Evolutionary conservation across 352 stramenopile genomes (phyloP).

Genomic region (Pythium chondricola): DNA sequence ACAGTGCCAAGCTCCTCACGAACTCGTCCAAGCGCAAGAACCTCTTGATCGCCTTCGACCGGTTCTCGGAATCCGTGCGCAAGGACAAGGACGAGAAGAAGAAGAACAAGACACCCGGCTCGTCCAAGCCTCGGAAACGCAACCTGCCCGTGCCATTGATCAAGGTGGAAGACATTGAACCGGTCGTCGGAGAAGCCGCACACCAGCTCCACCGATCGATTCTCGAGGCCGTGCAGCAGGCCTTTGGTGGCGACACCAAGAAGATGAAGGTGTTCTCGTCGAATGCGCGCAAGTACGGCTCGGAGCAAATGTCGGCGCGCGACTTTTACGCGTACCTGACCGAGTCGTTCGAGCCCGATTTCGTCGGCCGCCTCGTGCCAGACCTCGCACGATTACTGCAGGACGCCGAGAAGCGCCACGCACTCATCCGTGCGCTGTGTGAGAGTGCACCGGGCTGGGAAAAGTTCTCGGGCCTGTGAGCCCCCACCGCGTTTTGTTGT

Average conservation of each 20-base stretch:
- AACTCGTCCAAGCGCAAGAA: conserved; percentile 48
- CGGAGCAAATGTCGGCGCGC: conserved; percentile 77
- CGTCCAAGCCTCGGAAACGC: conserved; percentile 33
- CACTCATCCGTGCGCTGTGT: conserved; percentile 75
- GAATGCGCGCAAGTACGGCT: conserved; percentile 80
- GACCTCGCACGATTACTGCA: conserved; percentile 80
- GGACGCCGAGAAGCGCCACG: conserved; percentile 79
- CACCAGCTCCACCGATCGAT: conserved; percentile 82
- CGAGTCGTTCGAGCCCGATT: conserved; percentile 82
- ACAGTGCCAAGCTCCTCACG: conserved; percentile 61
- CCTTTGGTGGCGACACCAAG: conserved; percentile 68
- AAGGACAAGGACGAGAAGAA: conserved; percentile 76
- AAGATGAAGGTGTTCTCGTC: conserved; percentile 85
- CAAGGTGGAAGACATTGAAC: conserved; percentile 73
- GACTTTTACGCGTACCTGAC: conserved; percentile 90
- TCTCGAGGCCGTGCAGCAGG: conserved; percentile 62
- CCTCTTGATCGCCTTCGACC: conserved; percentile 48
- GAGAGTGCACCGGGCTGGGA: conserved; percentile 79
- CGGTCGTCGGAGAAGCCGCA: conserved; percentile 75
- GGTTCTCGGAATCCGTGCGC: conserved; percentile 61
- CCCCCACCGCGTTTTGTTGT: not conserved
- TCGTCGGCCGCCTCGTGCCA: conserved; percentile 77
- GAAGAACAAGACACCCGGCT: conserved; percentile 27
- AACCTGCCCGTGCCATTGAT: conserved; percentile 35
- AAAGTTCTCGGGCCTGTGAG: conserved; percentile 75